Conservation (phyloP, 2,329 filamentous ascomycete species). For the Talaromyces pinophilus region DNA sequence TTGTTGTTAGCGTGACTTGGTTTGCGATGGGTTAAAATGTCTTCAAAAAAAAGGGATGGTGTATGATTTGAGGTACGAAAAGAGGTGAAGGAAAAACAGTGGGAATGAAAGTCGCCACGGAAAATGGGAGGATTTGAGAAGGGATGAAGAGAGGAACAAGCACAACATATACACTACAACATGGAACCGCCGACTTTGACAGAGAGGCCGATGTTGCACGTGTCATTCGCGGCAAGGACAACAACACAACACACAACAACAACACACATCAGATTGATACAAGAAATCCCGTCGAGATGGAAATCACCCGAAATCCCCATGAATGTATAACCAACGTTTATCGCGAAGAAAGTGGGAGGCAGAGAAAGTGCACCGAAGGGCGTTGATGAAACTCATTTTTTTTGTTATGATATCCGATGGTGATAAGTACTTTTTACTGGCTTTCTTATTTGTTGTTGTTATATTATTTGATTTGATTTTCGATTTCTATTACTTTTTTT, state of each 20-base stretch:
- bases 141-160: not conserved
- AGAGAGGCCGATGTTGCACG: not conserved
- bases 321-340: slow-evolving; percentile 18
- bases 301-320: slow-evolving; percentile 6
- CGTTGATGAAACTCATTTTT: not conserved
- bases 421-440: not conserved
- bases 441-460: slow-evolving; percentile 14
- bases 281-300: slow-evolving; percentile 19
- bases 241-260: not conserved
- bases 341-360: not conserved
- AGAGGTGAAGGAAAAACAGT: not conserved
- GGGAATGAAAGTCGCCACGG: slow-evolving; percentile 3
- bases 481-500: not conserved
- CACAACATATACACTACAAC: not conserved
- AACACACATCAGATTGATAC: slow-evolving; percentile 13
- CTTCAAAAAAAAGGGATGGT: not conserved
- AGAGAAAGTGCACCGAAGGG: slow-evolving; percentile 8
- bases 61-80: not conserved
- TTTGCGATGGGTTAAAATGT: slow-evolving; percentile 39
- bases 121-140: not conserved
- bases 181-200: not conserved
- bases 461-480: slow-evolving; percentile 9
- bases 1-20: slow-evolving; percentile 54
- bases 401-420: slow-evolving; percentile 10
- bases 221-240: not conserved